phyloP scores from a whole-genome alignment of 768 basidiomycete species.

The Paxillus ammoniavirescens region DNA sequence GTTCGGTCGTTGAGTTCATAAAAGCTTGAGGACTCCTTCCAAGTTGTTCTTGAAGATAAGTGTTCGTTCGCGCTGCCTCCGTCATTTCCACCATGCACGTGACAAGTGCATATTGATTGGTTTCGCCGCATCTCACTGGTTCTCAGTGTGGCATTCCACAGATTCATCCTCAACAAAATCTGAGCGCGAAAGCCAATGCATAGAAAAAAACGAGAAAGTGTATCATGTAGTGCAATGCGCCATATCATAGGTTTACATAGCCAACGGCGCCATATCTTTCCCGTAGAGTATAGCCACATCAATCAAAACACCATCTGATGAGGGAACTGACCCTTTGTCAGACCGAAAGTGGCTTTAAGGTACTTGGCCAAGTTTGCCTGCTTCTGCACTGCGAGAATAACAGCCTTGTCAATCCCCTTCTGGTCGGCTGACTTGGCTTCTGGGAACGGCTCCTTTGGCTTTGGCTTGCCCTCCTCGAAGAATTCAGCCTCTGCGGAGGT shows the following conservation, averaged over 20 bases:
- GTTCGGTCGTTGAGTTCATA: not conserved
- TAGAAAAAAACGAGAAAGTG: slow-evolving; percentile 12
- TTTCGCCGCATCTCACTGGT: no score
- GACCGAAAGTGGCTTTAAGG: slow-evolving; percentile 87
- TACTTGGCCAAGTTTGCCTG: slow-evolving; percentile 90
- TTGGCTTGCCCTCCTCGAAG: slow-evolving; percentile 91
- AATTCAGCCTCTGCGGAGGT: slow-evolving; percentile 94
- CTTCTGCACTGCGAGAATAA: slow-evolving; percentile 87
- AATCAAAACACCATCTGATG: slow-evolving; percentile 89
- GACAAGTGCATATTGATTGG: not conserved
- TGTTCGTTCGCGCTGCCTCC: not conserved
- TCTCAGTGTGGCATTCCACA: not conserved
- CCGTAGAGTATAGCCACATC: slow-evolving; percentile 12
- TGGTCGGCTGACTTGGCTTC: slow-evolving; percentile 88
- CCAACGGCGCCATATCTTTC: slow-evolving; percentile 16
- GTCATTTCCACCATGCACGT: not conserved
- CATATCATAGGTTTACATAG: slow-evolving; percentile 27
- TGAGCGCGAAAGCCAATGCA: slow-evolving; percentile 9
- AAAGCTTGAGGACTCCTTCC: no score
- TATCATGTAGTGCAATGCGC: slow-evolving; percentile 16
- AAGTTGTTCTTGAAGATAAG: no score
- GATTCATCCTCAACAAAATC: not conserved
- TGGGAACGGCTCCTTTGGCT: slow-evolving; percentile 83
- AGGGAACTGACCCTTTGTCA: slow-evolving; percentile 96
- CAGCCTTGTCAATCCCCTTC: slow-evolving; percentile 77